phyloP scores from a whole-genome alignment of 169 alveolate genomes.

The Eimeria zaria region DNA sequence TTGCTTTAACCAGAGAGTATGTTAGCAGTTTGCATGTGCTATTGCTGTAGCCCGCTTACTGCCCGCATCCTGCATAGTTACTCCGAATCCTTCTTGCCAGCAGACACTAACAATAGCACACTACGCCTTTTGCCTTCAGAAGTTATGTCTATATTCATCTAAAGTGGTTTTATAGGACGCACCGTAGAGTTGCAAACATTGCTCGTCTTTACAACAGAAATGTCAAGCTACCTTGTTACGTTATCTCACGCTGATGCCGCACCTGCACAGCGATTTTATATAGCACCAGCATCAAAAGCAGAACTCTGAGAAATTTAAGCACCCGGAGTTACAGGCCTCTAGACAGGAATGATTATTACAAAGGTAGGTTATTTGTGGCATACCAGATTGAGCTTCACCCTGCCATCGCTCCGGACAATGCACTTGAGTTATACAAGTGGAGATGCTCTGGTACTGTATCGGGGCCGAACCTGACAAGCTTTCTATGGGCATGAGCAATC shows the following conservation, averaged over 20 bases:
- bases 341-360: not conserved
- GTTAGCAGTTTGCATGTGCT: not conserved
- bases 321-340: not conserved
- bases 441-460: no score
- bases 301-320: not conserved
- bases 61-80: no score
- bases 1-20: not conserved
- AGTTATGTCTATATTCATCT: no score
- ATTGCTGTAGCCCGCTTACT: not conserved
- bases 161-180: not conserved
- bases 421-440: not conserved
- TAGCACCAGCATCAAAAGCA: not conserved
- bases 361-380: not conserved
- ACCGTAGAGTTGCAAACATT: not conserved
- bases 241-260: not conserved
- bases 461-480: no score
- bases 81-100: no score
- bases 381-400: not conserved
- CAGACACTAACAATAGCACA: no score
- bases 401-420: not conserved
- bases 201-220: not conserved
- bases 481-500: no score
- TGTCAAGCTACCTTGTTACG: not conserved
- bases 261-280: not conserved
- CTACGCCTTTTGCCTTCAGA: not conserved